Base-by-base conservation (phyloP, 176 grass and related monocot genomes). In the Typha latifolia region DNA sequence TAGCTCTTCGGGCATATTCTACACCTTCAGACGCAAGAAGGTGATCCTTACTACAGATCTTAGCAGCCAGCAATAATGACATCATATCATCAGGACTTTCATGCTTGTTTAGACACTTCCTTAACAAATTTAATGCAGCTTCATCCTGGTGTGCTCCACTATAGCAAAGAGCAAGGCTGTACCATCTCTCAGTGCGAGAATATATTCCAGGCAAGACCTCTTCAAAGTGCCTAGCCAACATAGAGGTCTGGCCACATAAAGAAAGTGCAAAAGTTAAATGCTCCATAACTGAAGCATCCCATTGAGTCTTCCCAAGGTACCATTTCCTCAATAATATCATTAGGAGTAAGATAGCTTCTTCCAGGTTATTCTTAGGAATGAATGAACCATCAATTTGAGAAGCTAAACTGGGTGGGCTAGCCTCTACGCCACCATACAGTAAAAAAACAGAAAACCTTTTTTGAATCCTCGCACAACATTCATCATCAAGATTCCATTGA, bases 401-500 rank as follows among this genome's bases (percentile, higher is more conserved):
- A 52, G 73, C 89, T 75, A 93, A 86, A 72, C 86, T 93, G 18
- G 89, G 89, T 7, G 94, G 74, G 31, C 72, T 80, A 66, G 77
- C 89, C 73, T 93, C 86, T 24, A 93, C 79, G 3, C 94, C 94
- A 69, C 86, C 81, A 64, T 99, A 93, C 48, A 99, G 73, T 51
- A 99, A 61, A 66, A 93, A 90, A 61, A 85, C 86, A 34, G 94
- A 81, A 78, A 93, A 99, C 49, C 84, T 82, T 81, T 93, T 99
- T 72, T 93, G 86, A 91, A 99, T 99, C 70, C 89, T 81, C 8
- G 70, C 76, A 64, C 89, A 86, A 61, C 80, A 93, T 57, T 90
- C 86, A 12, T 99, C 86, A 69, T 99, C 76, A 0, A 99, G 94
- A 80, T 99, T 99, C 94, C 89, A 99, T 37, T 87, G 88, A 82